Evolutionary conservation across 1,284 basidiomycete species (phyloP).

Genomic region (Ceratobasidium sp.): DNA sequence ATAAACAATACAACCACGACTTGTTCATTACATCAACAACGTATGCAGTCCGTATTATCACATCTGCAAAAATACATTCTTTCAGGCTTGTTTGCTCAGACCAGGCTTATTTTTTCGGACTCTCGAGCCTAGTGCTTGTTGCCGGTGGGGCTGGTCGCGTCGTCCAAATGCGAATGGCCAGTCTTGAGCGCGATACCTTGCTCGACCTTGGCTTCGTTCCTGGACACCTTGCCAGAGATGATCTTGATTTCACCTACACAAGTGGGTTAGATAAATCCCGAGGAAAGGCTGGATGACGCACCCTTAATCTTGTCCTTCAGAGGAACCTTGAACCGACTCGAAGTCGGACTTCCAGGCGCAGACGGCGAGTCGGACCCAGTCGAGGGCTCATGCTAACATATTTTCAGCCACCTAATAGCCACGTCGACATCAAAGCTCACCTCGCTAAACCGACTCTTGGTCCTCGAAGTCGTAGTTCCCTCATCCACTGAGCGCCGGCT

Average conservation of each 20-base stretch:
- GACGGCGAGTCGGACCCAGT: slow-evolving; percentile 4
- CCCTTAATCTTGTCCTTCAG: slow-evolving; percentile 34
- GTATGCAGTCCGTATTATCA: too few species aligned
- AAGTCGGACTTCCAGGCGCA: slow-evolving; percentile 14
- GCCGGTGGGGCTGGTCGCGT: not conserved
- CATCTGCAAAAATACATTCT: not conserved
- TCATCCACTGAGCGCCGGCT: slow-evolving; percentile 17
- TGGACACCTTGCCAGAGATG: slow-evolving; percentile 38
- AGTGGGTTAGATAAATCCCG: not conserved
- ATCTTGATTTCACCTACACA: slow-evolving; percentile 37
- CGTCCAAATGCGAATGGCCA: slow-evolving; percentile 15
- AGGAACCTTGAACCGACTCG: slow-evolving; percentile 17
- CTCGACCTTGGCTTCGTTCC: slow-evolving; percentile 38
- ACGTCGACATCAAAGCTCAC: not conserved
- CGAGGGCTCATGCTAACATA: not conserved
- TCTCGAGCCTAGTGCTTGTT: not conserved
- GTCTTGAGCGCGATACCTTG: slow-evolving; percentile 39
- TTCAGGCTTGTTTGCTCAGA: not conserved
- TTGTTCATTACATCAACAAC: too few species aligned
- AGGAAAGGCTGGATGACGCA: not conserved
- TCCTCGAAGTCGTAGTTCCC: not conserved
- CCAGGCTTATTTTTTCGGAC: too few species aligned
- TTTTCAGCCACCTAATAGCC: not conserved
- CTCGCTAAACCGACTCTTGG: slow-evolving; percentile 26
- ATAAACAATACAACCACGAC: too few species aligned